Percentiles rank a stretch among this genome's conserved stretches.
phyloP scores from a whole-genome alignment of 2,329 filamentous ascomycete species.

The Ophiosphaerella narmari region DNA sequence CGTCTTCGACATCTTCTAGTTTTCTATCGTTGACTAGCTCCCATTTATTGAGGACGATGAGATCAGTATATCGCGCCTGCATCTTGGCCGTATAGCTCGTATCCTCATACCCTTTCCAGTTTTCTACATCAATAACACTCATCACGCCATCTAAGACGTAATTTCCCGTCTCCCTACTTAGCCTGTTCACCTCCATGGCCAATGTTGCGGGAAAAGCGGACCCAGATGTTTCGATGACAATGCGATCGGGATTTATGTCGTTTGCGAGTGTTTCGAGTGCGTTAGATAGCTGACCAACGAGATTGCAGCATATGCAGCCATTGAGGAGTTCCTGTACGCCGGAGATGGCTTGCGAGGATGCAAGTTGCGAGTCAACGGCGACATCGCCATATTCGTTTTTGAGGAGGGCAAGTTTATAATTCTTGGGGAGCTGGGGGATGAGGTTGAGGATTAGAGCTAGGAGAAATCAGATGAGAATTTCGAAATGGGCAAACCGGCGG shows the following conservation, averaged over 20 bases:
- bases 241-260: conserved; percentile 71
- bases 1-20: conserved; percentile 78
- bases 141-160: conserved; percentile 87
- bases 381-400: conserved; percentile 99
- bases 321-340: conserved; percentile 93
- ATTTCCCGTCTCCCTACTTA: conserved; percentile 69
- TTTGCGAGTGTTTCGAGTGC: conserved; percentile 76
- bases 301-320: conserved; percentile 98
- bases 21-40: conserved; percentile 73
- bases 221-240: conserved; percentile 92
- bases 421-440: conserved; percentile 82
- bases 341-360: conserved; percentile 78
- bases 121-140: conserved; percentile 90
- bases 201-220: conserved; percentile 82
- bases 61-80: conserved; percentile 86
- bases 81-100: conserved; percentile 86
- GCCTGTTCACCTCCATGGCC: conserved; percentile 85
- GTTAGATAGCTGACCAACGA: conserved; percentile 85
- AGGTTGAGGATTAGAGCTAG: conserved; percentile 84
- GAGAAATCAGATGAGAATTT: conserved; percentile 46
- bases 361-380: conserved; percentile 90
- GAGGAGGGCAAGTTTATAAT: conserved; percentile 89
- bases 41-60: conserved; percentile 95
- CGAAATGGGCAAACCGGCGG: conserved; percentile 1
- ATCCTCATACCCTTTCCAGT: conserved; percentile 91